Conservation (phyloP, 768 basidiomycete genomes). For the Suillus spraguei region DNA sequence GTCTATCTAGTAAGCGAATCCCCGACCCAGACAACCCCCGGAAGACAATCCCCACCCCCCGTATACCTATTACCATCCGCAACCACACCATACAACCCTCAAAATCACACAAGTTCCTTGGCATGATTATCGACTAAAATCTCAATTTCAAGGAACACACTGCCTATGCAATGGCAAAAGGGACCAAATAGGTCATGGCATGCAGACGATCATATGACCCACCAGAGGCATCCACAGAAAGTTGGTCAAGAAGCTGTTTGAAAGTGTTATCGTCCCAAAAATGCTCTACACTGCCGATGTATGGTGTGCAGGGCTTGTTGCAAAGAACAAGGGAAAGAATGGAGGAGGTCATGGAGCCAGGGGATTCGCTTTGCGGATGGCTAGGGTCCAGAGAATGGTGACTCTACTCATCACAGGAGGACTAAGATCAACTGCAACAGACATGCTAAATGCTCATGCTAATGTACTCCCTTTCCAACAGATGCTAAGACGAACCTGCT, state of each 20-base stretch:
- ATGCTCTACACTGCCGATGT: slow-evolving; percentile 36
- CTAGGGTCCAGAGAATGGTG: slow-evolving; percentile 23
- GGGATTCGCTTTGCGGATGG: slow-evolving; percentile 7
- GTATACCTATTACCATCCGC: no score
- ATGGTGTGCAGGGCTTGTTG: slow-evolving; percentile 5
- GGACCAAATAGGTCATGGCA: neutral
- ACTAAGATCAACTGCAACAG: slow-evolving; percentile 23
- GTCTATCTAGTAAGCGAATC: no score
- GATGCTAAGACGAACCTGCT: slow-evolving; percentile 9
- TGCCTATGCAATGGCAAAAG: neutral
- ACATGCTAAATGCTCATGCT: slow-evolving; percentile 23
- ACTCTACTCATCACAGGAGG: slow-evolving; percentile 22
- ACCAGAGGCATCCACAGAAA: slow-evolving; percentile 20
- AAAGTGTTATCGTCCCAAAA: slow-evolving; percentile 26
- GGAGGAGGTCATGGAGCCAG: neutral
- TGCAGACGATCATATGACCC: neutral
- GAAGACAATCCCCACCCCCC: no score
- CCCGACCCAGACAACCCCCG: no score
- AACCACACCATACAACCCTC: no score
- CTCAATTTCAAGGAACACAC: no score
- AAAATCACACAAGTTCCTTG: no score
- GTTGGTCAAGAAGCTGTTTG: slow-evolving; percentile 25
- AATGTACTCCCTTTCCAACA: slow-evolving; percentile 16
- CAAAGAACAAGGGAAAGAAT: neutral
- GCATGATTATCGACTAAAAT: no score